Percentiles rank a stretch among this genome's conserved stretches.
Evolutionary conservation across 2,329 filamentous ascomycete species (phyloP).

Genomic region (Pyrenophora seminiperda): DNA sequence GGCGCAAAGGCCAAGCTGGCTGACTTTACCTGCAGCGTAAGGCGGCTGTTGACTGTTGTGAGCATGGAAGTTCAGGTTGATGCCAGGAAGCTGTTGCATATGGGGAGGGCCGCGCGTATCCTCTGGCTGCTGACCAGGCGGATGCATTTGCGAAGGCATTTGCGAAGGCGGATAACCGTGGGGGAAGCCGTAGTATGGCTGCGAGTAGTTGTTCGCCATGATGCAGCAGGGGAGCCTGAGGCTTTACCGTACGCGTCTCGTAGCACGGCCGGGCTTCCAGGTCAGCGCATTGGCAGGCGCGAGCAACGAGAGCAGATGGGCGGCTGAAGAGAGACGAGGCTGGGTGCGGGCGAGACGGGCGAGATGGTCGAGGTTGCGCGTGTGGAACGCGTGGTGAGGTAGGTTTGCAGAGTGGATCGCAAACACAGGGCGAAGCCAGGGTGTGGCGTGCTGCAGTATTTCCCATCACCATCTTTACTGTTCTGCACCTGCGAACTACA

Average conservation of each 20-base stretch:
- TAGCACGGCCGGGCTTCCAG: slow-evolving; percentile 15
- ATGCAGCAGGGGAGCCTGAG: slow-evolving; percentile 8
- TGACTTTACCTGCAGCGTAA: slow-evolving; percentile 21
- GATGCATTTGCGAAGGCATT: slow-evolving; percentile 17
- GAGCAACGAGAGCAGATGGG: background rate
- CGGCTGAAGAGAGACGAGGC: background rate
- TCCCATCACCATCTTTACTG: too few species aligned
- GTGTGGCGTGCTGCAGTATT: too few species aligned
- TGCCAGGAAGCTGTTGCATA: slow-evolving; percentile 23
- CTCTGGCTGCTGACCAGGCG: slow-evolving; percentile 12
- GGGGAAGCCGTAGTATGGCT: slow-evolving; percentile 32
- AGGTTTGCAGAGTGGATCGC: too few species aligned
- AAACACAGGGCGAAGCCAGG: too few species aligned
- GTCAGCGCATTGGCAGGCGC: slow-evolving; percentile 22
- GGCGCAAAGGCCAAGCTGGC: background rate
- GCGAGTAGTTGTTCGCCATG: slow-evolving; percentile 42
- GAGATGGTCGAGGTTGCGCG: background rate
- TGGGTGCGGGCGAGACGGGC: background rate
- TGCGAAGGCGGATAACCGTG: slow-evolving; percentile 27
- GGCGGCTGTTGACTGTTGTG: slow-evolving; percentile 34
- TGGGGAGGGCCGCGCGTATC: slow-evolving; percentile 12
- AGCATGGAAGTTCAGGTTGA: slow-evolving; percentile 31
- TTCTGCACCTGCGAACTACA: slow-evolving; percentile 5
- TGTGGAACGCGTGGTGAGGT: too few species aligned
- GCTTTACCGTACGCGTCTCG: slow-evolving; percentile 21